Evolutionary conservation across 768 basidiomycete species (phyloP).

Genomic region (Suillus luteus): DNA sequence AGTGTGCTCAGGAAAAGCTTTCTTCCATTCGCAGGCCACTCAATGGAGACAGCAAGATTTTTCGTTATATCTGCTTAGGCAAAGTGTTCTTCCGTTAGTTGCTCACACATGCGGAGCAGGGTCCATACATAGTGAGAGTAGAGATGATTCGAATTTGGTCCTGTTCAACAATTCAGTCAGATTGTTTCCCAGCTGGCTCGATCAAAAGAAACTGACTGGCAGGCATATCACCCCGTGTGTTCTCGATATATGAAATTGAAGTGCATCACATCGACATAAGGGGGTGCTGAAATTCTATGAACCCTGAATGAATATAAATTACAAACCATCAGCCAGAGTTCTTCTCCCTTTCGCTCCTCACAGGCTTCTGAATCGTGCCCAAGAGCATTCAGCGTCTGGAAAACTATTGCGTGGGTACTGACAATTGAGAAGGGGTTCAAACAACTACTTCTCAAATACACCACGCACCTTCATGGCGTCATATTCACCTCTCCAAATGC

Average conservation of each 20-base stretch:
- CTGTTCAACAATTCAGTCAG: neutral
- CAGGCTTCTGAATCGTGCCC: neutral
- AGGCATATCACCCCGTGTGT: neutral
- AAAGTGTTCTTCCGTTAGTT: neutral
- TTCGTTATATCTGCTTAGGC: neutral
- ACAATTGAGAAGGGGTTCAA: neutral
- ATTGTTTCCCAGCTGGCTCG: neutral
- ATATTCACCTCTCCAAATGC: neutral
- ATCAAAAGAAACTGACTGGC: neutral
- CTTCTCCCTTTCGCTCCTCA: neutral
- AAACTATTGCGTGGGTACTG: neutral
- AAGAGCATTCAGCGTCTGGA: neutral
- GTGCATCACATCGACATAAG: too few relatives aligned
- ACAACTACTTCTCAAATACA: neutral
- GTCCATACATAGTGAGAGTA: neutral
- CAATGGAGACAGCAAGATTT: neutral
- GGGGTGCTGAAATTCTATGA: too few relatives aligned
- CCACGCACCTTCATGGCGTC: neutral
- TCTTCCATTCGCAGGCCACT: neutral
- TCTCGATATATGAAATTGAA: too few relatives aligned
- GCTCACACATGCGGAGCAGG: neutral
- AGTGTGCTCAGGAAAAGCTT: neutral
- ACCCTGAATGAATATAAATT: too few relatives aligned
- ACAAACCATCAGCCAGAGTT: too few relatives aligned
- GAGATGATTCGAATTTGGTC: neutral